Conservation (phyloP, 2,329 filamentous ascomycete species). For the Epichloe hybrida region DNA sequence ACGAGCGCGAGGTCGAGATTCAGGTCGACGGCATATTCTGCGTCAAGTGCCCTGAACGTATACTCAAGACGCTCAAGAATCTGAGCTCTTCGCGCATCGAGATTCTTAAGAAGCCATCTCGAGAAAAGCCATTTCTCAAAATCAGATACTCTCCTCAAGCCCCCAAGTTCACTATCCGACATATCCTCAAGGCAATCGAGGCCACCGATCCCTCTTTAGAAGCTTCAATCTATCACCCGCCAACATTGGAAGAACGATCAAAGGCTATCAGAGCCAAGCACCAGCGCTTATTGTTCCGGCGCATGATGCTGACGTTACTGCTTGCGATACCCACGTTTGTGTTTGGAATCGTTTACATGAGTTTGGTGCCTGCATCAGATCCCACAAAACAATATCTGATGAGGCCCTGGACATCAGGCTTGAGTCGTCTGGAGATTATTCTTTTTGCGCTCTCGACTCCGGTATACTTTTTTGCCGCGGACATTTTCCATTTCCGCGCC, state of each 20-base stretch:
- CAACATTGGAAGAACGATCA: constrained; percentile 72
- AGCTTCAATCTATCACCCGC: constrained; percentile 62
- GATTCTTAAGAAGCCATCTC: constrained; percentile 41
- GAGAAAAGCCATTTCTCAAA: constrained; percentile 52
- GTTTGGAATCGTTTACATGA: constrained; percentile 87
- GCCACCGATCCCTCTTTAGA: constrained; percentile 51
- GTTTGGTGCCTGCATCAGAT: constrained; percentile 49
- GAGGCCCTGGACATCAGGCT: constrained; percentile 54
- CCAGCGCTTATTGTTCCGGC: constrained; percentile 51
- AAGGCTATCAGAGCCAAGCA: constrained; percentile 58
- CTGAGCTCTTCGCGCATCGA: constrained; percentile 36
- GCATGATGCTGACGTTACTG: constrained; percentile 55
- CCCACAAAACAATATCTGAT: constrained; percentile 51
- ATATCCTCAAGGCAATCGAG: constrained; percentile 56
- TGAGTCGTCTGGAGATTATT: constrained; percentile 64
- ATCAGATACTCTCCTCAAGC: constrained; percentile 56
- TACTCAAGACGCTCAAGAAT: constrained; percentile 38
- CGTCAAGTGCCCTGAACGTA: constrained; percentile 50
- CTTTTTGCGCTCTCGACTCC: constrained; percentile 74
- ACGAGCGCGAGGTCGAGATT: constrained; percentile 48
- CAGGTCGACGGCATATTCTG: constrained; percentile 62
- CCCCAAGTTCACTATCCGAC: constrained; percentile 60
- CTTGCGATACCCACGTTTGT: constrained; percentile 72
- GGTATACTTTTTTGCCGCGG: constrained; percentile 78
- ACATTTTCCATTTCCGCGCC: constrained; percentile 69